These are phyloP conservation scores for Fusarium sp. DNA, from an alignment of 2,329 filamentous ascomycete species.

Conservation along the genomic window DNA sequence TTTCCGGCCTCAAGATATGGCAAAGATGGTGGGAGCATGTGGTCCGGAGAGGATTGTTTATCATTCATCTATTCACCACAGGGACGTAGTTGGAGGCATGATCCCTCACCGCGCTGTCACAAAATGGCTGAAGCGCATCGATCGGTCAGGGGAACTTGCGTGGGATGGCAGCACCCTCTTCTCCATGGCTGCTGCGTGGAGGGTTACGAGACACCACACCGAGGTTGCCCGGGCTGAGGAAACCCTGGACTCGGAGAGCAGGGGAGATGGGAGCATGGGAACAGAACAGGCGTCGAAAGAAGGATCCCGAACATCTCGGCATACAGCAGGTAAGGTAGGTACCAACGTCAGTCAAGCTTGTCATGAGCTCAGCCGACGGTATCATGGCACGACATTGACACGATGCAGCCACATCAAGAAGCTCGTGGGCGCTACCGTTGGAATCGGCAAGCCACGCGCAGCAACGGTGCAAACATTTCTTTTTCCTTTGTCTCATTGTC, in stretches of 20 bases:
- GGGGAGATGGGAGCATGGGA: conserved; percentile 1
- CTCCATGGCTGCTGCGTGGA: conserved; percentile 17
- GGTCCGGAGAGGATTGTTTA: background rate
- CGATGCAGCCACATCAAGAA: conserved; percentile 26
- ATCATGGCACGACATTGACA: conserved; percentile 9
- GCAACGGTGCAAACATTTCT: conserved; percentile 2
- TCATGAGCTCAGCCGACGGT: background rate
- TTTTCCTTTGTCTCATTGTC: background rate
- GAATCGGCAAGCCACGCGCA: conserved; percentile 12
- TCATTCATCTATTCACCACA: background rate
- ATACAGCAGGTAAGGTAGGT: background rate
- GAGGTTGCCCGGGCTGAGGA: conserved; percentile 28
- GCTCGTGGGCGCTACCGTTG: conserved; percentile 7
- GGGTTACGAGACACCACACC: conserved; percentile 36
- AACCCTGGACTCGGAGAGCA: conserved; percentile 25
- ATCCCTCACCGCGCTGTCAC: conserved; percentile 1
- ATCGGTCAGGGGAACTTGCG: conserved; percentile 37
- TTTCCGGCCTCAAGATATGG: background rate
- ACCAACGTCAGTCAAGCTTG: conserved; percentile 4
- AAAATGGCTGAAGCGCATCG: conserved; percentile 21
- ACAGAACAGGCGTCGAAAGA: background rate
- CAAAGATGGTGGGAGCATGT: background rate
- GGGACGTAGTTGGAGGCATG: background rate
- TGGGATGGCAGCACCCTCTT: conserved; percentile 34
- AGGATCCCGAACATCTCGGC: conserved; percentile 8